Percentiles rank a stretch among this genome's conserved stretches.
phyloP scores from a whole-genome alignment of 306 rosid genomes.

The Carpinus fangiana region DNA sequence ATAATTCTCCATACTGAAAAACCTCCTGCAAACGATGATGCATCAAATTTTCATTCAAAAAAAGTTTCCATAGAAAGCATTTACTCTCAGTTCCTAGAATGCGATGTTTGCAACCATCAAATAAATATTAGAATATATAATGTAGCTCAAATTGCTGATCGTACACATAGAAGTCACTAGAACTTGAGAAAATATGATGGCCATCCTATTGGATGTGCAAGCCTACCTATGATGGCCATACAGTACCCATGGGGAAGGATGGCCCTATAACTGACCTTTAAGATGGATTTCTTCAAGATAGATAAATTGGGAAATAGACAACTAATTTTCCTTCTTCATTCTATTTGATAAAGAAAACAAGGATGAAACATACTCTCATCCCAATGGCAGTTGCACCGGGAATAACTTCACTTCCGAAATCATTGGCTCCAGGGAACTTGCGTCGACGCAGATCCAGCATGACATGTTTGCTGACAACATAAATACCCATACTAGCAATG shows the following conservation, averaged over 20 bases:
- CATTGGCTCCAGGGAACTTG: slow-evolving; percentile 91
- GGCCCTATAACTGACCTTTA: too few relatives aligned
- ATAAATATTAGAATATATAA: not conserved
- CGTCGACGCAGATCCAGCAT: slow-evolving; percentile 82
- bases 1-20: slow-evolving; percentile 5
- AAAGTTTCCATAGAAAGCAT: not conserved
- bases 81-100: not conserved
- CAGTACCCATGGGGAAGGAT: not conserved
- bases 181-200: not conserved
- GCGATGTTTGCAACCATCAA: not conserved
- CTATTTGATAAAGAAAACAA: not conserved
- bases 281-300: not conserved
- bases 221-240: not conserved
- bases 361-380: slow-evolving; percentile 64
- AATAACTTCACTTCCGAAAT: slow-evolving; percentile 98
- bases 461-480: slow-evolving; percentile 89
- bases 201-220: not conserved
- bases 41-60: not conserved
- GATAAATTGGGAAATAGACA: not conserved
- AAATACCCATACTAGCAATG: slow-evolving; percentile 99
- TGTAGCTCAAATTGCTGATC: slow-evolving; percentile 7
- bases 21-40: slow-evolving; percentile 1
- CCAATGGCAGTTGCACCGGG: slow-evolving; percentile 97
- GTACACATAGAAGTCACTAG: not conserved
- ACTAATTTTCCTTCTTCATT: not conserved